A percentile compares a stretch with the other conserved stretches of the same genome.
These are phyloP conservation scores for Biscogniauxia marginata DNA, from an alignment of 2,329 filamentous ascomycete species.

Conservation along the genomic window DNA sequence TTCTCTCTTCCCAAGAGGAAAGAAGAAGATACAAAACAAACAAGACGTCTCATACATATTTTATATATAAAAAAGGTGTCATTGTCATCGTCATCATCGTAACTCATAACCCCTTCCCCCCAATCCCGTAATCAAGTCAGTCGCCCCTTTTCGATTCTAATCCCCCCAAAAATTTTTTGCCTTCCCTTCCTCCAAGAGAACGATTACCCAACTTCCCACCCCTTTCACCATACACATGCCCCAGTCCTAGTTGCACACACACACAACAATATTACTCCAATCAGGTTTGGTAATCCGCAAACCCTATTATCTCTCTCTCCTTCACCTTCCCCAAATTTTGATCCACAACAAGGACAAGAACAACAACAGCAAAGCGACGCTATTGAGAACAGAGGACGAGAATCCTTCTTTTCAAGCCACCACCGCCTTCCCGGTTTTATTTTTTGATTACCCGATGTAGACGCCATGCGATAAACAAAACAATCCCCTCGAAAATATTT, in stretches of 20 bases:
- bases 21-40: neutral
- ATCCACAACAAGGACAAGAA: no score
- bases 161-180: neutral
- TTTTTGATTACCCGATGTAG: neutral
- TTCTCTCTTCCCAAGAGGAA: neutral
- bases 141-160: neutral
- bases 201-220: neutral
- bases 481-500: neutral
- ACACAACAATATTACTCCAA: neutral
- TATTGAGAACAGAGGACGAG: neutral
- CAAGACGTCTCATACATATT: neutral
- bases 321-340: neutral
- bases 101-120: neutral
- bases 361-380: neutral
- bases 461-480: neutral
- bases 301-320: neutral
- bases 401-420: neutral
- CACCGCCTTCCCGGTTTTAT: no score
- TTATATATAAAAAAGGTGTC: neutral
- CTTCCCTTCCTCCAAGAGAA: neutral
- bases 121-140: neutral
- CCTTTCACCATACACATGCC: neutral
- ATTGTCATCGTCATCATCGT: neutral
- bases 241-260: no score
- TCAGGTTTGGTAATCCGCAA: neutral